phyloP scores from a whole-genome alignment of 2,329 filamentous ascomycete genomes.

The Daldinia sp. region DNA sequence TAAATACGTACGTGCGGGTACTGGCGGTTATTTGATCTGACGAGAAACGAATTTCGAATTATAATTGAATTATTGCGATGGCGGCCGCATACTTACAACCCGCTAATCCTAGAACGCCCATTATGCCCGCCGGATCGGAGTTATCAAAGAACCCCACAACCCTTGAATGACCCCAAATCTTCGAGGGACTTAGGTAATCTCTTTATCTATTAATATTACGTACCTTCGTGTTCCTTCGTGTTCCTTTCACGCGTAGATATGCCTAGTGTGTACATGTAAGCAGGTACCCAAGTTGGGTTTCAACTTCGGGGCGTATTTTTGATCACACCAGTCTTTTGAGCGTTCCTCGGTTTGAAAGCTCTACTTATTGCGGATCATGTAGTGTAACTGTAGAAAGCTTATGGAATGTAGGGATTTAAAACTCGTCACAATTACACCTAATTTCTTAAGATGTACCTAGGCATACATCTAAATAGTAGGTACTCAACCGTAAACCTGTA shows the following conservation, averaged over 20 bases:
- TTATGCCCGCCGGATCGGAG: slow-evolving; percentile 36
- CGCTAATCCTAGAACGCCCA: slow-evolving; percentile 4
- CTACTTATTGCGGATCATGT: background rate
- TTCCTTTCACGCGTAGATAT: background rate
- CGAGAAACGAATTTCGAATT: slow-evolving; percentile 25
- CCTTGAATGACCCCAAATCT: slow-evolving; percentile 1
- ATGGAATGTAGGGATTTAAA: background rate
- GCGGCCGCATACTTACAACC: slow-evolving; percentile 27
- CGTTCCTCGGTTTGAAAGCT: background rate
- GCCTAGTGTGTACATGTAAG: background rate
- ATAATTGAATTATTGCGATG: slow-evolving; percentile 32
- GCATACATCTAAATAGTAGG: too few species aligned
- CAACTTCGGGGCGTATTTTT: background rate
- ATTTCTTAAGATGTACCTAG: background rate
- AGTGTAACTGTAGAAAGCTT: background rate
- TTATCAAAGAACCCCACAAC: slow-evolving; percentile 29
- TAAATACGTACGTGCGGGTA: slow-evolving; percentile 31
- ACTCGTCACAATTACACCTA: background rate
- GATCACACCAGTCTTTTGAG: background rate
- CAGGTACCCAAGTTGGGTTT: too few species aligned
- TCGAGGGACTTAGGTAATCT: background rate
- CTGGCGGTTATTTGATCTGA: slow-evolving; percentile 30
- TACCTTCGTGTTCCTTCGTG: background rate
- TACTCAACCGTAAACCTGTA: background rate
- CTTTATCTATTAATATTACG: slow-evolving; percentile 8